Evolutionary conservation across 2,329 filamentous ascomycete species (phyloP), one percentile per base, ranked within the genome.

Genomic region (Beauveria brongniartii): DNA sequence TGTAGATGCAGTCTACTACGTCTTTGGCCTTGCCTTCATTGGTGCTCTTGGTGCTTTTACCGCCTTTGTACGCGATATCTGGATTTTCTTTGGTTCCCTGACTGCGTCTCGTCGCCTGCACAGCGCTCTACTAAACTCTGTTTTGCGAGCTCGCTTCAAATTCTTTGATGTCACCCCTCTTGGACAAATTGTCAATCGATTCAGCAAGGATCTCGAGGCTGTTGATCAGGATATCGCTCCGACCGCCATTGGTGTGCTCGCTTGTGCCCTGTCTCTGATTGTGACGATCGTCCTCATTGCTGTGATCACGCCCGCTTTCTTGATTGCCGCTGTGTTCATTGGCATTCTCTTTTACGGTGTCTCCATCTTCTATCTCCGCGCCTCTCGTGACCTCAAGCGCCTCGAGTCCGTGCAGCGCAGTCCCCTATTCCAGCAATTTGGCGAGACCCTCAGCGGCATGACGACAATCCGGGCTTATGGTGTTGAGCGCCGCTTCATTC

Each of bases 131-230:
- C 88, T 99, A 72, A 81, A 84, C 30, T 81, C 89, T 1, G 86
- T 99, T 26, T 89, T 91, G 16, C 86, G 92, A 66, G 94, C 94
- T 34, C 93, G 92, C 71, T 97, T 99, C 80, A 92, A 90, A 71
- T 99, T 99, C 77, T 99, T 99, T 69, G 94, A 99, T 70, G 89
- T 93, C 1, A 99, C 94, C 0, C 94, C 94, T 2, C 83, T 97
- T 0, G 94, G 94, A 14, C 93, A 97, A 74, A 82, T 99, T 69
- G 97, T 97, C 88, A 99, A 99, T 74, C 86, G 94, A 22, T 99
- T 99, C 77, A 97, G 93, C 72, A 97, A 97, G 74, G 94, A 99
- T 72, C 84, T 99, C 16, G 92, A 99, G 72, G 87, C 92, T 12
- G 82, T 99, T 22, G 94, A 99, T 67, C 94, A 99, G 72, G 94